phyloP scores from a whole-genome alignment of 1,139 yeast species.

The Debaryomyces nepalensis region DNA sequence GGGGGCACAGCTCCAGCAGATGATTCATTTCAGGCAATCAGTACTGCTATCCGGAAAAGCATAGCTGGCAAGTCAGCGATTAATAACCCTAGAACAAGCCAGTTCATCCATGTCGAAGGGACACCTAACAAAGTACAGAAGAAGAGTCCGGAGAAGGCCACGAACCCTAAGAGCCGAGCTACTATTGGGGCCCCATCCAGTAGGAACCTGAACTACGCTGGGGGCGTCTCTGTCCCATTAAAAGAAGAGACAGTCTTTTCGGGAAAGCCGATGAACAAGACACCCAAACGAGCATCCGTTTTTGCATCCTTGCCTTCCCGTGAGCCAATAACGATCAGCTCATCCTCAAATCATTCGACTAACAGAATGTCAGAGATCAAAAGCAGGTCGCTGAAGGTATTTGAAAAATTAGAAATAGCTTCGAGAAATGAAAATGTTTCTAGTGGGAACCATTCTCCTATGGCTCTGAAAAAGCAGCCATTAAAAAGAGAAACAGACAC shows the following conservation, averaged over 20 bases:
- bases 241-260: neutral
- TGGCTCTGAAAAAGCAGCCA: constrained; percentile 5
- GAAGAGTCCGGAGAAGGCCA: neutral
- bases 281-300: constrained; percentile 40
- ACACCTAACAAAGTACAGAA: neutral
- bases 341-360: constrained; percentile 19
- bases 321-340: constrained; percentile 40
- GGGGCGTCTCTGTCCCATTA: constrained; percentile 1
- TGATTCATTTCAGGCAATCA: constrained; percentile 40
- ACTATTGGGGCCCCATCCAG: neutral
- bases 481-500: constrained; percentile 6
- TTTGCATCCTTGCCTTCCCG: constrained; percentile 47
- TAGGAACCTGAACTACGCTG: constrained; percentile 1
- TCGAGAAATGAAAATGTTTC: constrained; percentile 17
- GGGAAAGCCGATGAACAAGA: constrained; percentile 19
- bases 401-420: constrained; percentile 24
- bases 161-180: neutral
- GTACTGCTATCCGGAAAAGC: constrained; percentile 44
- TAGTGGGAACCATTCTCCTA: constrained; percentile 2
- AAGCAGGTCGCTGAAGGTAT: constrained; percentile 23
- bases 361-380: constrained; percentile 13
- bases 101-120: constrained; percentile 5
- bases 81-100: constrained; percentile 11
- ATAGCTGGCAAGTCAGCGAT: constrained; percentile 36
- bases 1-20: constrained; percentile 14